Percentiles rank a stretch among this genome's conserved stretches.
Conservation (phyloP, 2,329 filamentous ascomycete genomes). For the Eutypa lata region DNA sequence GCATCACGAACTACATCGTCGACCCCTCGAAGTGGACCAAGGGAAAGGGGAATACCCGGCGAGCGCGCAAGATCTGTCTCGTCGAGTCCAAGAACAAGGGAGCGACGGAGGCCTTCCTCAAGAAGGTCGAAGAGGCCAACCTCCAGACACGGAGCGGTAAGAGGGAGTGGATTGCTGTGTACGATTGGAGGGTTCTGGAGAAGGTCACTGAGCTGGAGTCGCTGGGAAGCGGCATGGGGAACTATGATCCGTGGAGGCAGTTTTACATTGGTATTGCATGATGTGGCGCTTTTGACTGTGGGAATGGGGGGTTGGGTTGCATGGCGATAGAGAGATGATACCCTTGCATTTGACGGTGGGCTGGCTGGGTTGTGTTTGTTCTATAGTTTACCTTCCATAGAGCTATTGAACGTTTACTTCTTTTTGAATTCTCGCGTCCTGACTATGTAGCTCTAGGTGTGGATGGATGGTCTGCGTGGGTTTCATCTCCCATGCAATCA, state of each 20-base stretch:
- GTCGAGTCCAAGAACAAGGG: conserved; percentile 35
- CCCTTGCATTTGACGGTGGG: not conserved
- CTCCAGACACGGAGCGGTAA: conserved; percentile 22
- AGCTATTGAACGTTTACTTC: too few species aligned
- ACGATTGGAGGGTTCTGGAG: conserved; percentile 45
- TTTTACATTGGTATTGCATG: conserved; percentile 43
- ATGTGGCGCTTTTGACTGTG: not conserved
- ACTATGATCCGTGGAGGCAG: conserved; percentile 39
- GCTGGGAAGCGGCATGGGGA: conserved; percentile 30
- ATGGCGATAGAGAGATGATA: not conserved
- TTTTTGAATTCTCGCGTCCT: too few species aligned
- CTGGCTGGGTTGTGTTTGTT: not conserved
- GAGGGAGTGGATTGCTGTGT: conserved; percentile 38
- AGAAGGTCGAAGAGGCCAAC: conserved; percentile 28
- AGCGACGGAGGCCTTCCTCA: conserved; percentile 31
- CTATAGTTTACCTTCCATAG: too few species aligned
- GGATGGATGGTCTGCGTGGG: too few species aligned
- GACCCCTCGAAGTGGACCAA: conserved; percentile 36
- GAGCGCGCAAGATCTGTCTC: conserved; percentile 33
- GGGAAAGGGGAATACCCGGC: not conserved
- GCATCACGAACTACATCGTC: conserved; percentile 31
- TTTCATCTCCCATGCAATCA: too few species aligned
- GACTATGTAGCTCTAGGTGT: too few species aligned
- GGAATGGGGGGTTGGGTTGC: not conserved
- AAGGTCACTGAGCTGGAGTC: conserved; percentile 39